These are phyloP conservation scores for Solanum raphanifolium DNA, from an alignment of 257 asterid genomes.

Conservation along the genomic window DNA sequence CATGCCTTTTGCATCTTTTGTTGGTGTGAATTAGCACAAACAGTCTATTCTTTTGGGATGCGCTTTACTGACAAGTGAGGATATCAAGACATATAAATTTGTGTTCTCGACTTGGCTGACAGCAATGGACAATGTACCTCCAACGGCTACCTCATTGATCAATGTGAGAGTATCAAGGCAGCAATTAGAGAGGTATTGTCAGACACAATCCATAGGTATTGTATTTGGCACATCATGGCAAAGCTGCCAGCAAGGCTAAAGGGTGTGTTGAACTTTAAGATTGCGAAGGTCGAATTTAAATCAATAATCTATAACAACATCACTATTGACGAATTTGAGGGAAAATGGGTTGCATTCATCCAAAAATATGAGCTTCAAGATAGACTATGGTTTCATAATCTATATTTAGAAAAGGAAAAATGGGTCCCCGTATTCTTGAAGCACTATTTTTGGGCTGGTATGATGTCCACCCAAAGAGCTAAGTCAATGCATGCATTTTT, in stretches of 20 bases:
- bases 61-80: not conserved
- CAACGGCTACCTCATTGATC: not conserved
- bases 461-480: not conserved
- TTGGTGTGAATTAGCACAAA: not conserved
- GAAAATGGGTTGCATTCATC: not conserved
- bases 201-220: not conserved
- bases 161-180: not conserved
- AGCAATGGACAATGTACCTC: not conserved
- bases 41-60: not conserved
- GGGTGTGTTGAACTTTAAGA: not conserved
- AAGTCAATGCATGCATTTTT: not conserved
- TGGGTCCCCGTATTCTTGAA: not conserved
- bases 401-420: not conserved
- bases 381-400: not conserved
- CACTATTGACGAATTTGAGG: not conserved
- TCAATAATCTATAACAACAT: not conserved
- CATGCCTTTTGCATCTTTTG: no score
- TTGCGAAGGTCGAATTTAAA: not conserved
- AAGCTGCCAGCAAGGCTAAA: not conserved
- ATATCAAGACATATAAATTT: not conserved
- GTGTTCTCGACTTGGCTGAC: not conserved
- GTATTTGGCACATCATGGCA: not conserved
- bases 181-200: not conserved
- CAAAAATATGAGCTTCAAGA: not conserved
- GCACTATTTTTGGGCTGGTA: not conserved